Base-by-base conservation (phyloP, 202 grass and related monocot species). In the Dendrocalamus latiflorus region DNA sequence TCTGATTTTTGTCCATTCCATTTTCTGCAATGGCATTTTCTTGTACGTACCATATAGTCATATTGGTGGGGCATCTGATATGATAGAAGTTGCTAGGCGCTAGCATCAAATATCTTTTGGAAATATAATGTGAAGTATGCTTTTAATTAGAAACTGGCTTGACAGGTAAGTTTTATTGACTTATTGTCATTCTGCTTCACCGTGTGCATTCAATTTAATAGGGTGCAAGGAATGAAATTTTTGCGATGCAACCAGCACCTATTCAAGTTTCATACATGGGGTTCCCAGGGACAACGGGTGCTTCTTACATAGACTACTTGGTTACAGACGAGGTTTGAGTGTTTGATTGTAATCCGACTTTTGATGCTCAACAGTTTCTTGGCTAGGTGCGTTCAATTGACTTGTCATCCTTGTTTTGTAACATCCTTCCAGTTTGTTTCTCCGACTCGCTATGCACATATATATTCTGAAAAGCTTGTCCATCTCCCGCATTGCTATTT, bases 161-260 rank as follows among this genome's bases (percentile, higher is more conserved):
- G 25, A 36, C 36, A 48, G 42, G 41, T 48, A 44, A 63, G 24
- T 62, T 12, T 55, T 72, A 18, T 33, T 38, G 34, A 38, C 9
- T 63, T 77, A 18, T 73, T 72, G 21, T 61, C 10, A 63, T 62
- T 77, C 41, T 34, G 24, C 9, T 33, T 48, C 24, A 63, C 20
- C 21, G 51, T 21, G 51, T 34, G 25, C 42, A 28, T 64, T 76
- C 49, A 68, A 60, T 72, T 92, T 39, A 77, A 42, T 59, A 97
- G 94, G 94, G 94, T 49, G 94, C 94, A n/a, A 93, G 89, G 80
- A 97, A 92, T 67, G 94, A 97, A 90, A 93, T 97, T 75, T 97
- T 97, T 72, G 94, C 94, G 18, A 82, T 97, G 85, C 88, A 87
- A 65, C 94, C 94, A 55, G 79, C 89, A 68, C 94, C 94, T 30